Conservation (phyloP, 1,284 basidiomycete species). For the Grifola frondosa region DNA sequence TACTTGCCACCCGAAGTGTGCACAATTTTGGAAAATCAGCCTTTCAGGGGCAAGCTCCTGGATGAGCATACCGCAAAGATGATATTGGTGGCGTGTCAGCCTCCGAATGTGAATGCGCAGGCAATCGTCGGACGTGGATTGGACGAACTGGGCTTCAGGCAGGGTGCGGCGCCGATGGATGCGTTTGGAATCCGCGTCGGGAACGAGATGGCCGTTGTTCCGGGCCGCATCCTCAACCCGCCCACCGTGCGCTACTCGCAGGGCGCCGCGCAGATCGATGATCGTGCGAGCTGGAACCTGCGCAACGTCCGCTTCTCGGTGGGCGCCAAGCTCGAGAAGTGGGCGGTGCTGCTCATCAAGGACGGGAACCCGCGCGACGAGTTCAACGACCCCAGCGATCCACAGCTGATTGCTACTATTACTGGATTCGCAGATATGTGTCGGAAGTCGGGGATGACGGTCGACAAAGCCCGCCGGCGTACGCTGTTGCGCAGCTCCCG, state of each 20-base stretch:
- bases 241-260: slow-evolving; percentile 59
- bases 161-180: slow-evolving; percentile 41
- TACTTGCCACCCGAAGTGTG: slow-evolving; percentile 70
- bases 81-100: slow-evolving; percentile 66
- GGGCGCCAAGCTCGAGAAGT: slow-evolving; percentile 52
- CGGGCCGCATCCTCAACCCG: slow-evolving; percentile 62
- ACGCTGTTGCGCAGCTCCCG: slow-evolving; percentile 44
- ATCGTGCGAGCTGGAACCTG: slow-evolving; percentile 72
- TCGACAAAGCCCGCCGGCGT: slow-evolving; percentile 34
- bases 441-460: slow-evolving; percentile 56
- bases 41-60: slow-evolving; percentile 67
- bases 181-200: slow-evolving; percentile 64
- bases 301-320: slow-evolving; percentile 57
- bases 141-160: slow-evolving; percentile 56
- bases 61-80: slow-evolving; percentile 68
- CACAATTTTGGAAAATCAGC: slow-evolving; percentile 65
- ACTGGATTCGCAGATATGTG: slow-evolving; percentile 58
- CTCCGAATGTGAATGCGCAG: slow-evolving; percentile 63
- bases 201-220: slow-evolving; percentile 69
- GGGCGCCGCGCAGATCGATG: slow-evolving; percentile 48
- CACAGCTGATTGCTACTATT: slow-evolving; percentile 44
- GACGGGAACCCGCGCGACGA: slow-evolving; percentile 52
- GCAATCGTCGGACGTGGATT: slow-evolving; percentile 60
- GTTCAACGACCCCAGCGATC: slow-evolving; percentile 46
- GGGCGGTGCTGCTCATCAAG: slow-evolving; percentile 64